A percentile compares a stretch with the other conserved stretches of the same genome.
Conservation (phyloP, 1,284 basidiomycete genomes). For the Pseudozyma sp. region DNA sequence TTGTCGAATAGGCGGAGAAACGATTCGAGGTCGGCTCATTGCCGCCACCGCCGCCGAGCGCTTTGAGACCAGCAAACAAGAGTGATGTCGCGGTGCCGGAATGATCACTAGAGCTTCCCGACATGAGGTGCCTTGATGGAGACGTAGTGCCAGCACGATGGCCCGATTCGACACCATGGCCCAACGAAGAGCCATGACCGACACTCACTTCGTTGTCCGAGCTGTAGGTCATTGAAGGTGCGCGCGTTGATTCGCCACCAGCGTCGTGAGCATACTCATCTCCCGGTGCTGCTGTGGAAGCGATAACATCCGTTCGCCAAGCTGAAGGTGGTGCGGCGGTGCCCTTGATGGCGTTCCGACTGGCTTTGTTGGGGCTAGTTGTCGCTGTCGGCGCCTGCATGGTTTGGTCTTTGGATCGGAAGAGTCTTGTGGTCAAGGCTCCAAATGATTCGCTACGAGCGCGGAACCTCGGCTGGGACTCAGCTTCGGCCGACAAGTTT, state of each 20-base stretch:
- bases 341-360: neutral
- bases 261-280: neutral
- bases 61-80: neutral
- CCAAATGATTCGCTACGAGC: conserved; percentile 18
- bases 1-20: neutral
- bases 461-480: neutral
- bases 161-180: conserved; percentile 1
- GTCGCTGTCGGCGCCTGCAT: neutral
- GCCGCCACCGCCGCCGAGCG: neutral
- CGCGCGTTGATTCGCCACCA: neutral
- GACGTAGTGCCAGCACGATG: neutral
- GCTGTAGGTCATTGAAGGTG: conserved; percentile 16
- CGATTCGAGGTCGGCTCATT: conserved; percentile 1
- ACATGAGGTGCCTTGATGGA: neutral
- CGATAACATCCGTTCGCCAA: conserved; percentile 9
- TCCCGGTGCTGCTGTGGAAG: neutral
- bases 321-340: conserved; percentile 20
- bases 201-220: conserved; percentile 26
- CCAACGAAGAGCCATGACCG: conserved; percentile 10
- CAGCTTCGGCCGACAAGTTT: neutral
- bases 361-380: neutral
- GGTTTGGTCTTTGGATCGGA: conserved; percentile 8
- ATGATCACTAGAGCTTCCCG: conserved; percentile 1
- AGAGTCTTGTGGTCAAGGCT: conserved; percentile 13
- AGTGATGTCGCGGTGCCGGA: neutral